These are phyloP conservation scores for Xylaria digitata DNA, from an alignment of 2,329 filamentous ascomycete genomes.

Conservation along the genomic window DNA sequence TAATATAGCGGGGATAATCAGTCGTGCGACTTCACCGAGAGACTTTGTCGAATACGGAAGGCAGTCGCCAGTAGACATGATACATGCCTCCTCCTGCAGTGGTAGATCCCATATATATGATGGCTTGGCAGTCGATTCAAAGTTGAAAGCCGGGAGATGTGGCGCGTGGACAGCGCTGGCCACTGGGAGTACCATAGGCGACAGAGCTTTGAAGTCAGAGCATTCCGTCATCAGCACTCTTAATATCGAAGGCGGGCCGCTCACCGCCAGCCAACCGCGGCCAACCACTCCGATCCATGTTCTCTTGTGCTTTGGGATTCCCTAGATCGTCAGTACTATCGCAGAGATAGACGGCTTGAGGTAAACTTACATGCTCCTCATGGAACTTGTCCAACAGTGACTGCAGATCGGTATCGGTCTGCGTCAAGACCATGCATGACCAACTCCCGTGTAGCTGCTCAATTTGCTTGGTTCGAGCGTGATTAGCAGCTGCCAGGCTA, in stretches of 20 bases:
- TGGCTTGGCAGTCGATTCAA: conserved; percentile 11
- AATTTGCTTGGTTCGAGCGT: conserved; percentile 31
- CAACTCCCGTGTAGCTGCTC: conserved; percentile 35
- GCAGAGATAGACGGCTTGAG: neutral
- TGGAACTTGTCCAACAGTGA: conserved; percentile 35
- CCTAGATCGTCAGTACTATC: conserved; percentile 25
- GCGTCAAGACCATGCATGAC: conserved; percentile 35
- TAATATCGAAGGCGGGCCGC: conserved; percentile 34
- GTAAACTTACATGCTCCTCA: conserved; percentile 23
- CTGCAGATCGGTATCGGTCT: conserved; percentile 21
- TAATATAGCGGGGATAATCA: too few relatives aligned
- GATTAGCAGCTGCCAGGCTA: too few relatives aligned
- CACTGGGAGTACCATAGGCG: conserved; percentile 23
- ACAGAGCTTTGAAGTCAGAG: conserved; percentile 7
- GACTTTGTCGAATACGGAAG: too few relatives aligned
- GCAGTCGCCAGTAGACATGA: too few relatives aligned
- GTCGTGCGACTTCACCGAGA: too few relatives aligned
- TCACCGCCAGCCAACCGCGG: conserved; percentile 31
- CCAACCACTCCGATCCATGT: conserved; percentile 36
- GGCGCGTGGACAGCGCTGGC: conserved; percentile 35
- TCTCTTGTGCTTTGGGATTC: conserved; percentile 30
- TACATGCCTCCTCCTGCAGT: too few relatives aligned
- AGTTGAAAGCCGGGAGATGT: conserved; percentile 31
- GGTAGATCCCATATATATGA: too few relatives aligned
- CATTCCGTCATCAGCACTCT: conserved; percentile 27